Conservation (phyloP, 495 filamentous ascomycete species). For the Friedmanniomyces endolithicus region DNA sequence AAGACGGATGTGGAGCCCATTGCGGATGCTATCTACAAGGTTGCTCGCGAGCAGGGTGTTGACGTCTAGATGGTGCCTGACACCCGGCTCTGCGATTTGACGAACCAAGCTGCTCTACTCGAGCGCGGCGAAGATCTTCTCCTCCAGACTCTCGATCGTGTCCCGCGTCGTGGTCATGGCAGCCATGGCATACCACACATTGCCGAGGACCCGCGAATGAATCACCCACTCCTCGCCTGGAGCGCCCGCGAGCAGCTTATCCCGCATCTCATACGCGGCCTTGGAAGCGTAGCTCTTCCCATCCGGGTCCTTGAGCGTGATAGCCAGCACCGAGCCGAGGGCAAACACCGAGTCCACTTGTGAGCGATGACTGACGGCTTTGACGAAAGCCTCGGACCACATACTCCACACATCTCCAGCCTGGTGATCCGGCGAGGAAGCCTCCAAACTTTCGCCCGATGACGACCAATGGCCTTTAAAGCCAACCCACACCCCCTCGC, state of each 20-base stretch:
- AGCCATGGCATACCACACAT: conserved; percentile 68
- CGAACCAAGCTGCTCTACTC: not conserved
- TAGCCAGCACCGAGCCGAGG: conserved; percentile 56
- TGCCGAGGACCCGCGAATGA: conserved; percentile 62
- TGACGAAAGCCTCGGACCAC: conserved; percentile 48
- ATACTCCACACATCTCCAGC: conserved; percentile 47
- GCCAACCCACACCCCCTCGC: conserved; percentile 36
- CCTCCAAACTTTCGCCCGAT: not conserved
- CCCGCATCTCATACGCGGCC: conserved; percentile 49
- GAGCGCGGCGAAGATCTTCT: conserved; percentile 9
- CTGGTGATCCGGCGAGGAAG: too few species aligned
- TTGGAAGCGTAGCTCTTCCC: conserved; percentile 52
- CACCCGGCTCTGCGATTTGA: too few species aligned
- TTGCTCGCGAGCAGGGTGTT: conserved; percentile 17
- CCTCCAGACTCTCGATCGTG: conserved; percentile 11
- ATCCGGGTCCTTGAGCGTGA: conserved; percentile 40
- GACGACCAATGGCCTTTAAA: conserved; percentile 36
- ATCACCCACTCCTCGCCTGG: conserved; percentile 37
- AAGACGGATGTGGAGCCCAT: conserved; percentile 39
- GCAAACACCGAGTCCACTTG: conserved; percentile 53
- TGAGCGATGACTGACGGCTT: conserved; percentile 39
- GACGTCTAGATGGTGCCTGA: conserved; percentile 1
- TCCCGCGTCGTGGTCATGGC: conserved; percentile 42
- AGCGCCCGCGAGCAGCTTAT: conserved; percentile 33
- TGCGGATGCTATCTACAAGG: conserved; percentile 32